A percentile compares a stretch with the other conserved stretches of the same genome.
These are phyloP conservation scores for Polygonum aviculare DNA, from an alignment of 148 eudicot genomes.

Conservation along the genomic window DNA sequence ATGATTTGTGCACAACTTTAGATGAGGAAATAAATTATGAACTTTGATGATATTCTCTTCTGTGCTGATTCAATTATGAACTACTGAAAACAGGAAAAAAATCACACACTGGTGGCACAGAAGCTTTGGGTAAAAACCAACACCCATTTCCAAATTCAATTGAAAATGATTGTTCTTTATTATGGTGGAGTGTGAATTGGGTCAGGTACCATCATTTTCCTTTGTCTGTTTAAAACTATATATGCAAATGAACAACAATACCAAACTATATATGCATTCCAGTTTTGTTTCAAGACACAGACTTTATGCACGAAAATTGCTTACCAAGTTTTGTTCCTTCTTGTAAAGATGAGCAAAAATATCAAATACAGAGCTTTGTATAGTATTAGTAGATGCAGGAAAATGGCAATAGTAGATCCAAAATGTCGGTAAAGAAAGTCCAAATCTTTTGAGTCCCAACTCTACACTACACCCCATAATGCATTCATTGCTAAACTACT, in stretches of 20 bases:
- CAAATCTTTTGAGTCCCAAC: neutral
- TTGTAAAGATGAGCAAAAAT: too few species aligned
- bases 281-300: neutral
- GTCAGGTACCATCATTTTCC: neutral
- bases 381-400: too few species aligned
- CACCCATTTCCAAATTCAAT: neutral
- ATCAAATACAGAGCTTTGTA: too few species aligned
- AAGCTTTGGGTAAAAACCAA: neutral
- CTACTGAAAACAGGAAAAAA: neutral
- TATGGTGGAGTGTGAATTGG: neutral
- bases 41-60: neutral
- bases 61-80: neutral
- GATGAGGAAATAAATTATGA: neutral
- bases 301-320: too few species aligned
- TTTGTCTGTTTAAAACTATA: neutral
- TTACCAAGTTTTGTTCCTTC: too few species aligned
- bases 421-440: neutral
- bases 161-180: neutral
- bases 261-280: neutral
- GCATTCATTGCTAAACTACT: neutral
- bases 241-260: neutral
- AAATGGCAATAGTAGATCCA: too few species aligned
- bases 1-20: neutral
- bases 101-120: neutral
- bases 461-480: neutral